Base-by-base conservation (phyloP, 257 asterid species). In the Fraxinus quadrangulata region DNA sequence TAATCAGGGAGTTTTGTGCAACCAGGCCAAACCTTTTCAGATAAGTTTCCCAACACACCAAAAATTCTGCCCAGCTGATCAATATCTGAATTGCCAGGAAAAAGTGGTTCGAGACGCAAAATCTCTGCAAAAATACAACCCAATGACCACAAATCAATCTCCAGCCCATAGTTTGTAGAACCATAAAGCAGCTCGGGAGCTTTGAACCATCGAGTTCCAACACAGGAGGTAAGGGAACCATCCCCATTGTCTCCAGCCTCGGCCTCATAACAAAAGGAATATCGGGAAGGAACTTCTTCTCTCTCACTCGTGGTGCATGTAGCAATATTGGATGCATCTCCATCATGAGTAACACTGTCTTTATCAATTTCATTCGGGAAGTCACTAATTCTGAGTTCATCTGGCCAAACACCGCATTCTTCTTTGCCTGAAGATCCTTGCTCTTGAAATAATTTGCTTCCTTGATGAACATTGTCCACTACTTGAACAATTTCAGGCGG, bases 171-270 rank as follows among this genome's bases (percentile, higher is more conserved):
- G 37, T 78, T 89, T 37, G 97, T 92, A 68, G 98, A 93, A 2
- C 99, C 99, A 31, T 88, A 93, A 2, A 96, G 97, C 71, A 96
- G 90, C 85, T 96, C 99, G 1, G 99, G 99, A 76, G 97, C 92
- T 81, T 95, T 88, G 76, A 82, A 96, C 99, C 99, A 96, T 23
- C 98, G 93, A 39, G 99, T 93, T 73, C 99, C 99, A 6, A 96
- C 97, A 65, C 97, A 93, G 10, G 98, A 96, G 65, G 99, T 96
- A 26, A 96, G 94, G 63, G 96, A 82, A 19, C 88, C 96, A 24
- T 78, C 84, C 42, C 92, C 91, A 36, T 87, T 86, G 30, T 76
- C 86, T 67, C 78, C 90, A 70, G 79, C 88, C 75, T 92, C 97
- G 3, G 82, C 84, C 78, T 92, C 96, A 9, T 87, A 89, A 13